A percentile compares a stretch with the other conserved stretches of the same genome.
These are phyloP conservation scores for Xylariaceae sp. DNA, from an alignment of 2,329 filamentous ascomycete species.

Conservation along the genomic window DNA sequence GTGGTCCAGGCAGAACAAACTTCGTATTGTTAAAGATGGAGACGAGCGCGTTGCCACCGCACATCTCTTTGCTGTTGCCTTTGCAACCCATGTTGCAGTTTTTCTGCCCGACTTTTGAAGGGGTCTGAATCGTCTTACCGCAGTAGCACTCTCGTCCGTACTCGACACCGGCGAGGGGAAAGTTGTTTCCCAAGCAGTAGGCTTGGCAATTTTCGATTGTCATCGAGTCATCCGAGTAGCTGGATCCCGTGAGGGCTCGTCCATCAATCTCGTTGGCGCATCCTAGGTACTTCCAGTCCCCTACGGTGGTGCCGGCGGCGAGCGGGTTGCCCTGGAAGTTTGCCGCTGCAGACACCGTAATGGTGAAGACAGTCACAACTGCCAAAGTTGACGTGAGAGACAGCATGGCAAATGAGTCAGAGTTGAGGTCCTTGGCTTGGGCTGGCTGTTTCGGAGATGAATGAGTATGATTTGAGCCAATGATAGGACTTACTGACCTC, in stretches of 20 bases:
- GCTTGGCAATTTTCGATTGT: constrained; percentile 17
- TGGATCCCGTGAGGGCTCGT: constrained; percentile 13
- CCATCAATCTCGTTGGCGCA: constrained; percentile 17
- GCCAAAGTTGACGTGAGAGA: constrained; percentile 1
- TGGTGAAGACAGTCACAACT: background rate
- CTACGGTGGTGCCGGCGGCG: constrained; percentile 3
- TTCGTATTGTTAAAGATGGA: constrained; percentile 10
- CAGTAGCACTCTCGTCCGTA: constrained; percentile 20
- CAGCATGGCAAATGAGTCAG: background rate
- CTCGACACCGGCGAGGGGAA: constrained; percentile 14
- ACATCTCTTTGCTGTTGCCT: constrained; percentile 8
- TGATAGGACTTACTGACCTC: constrained; percentile 5
- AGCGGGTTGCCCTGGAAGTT: constrained; percentile 8
- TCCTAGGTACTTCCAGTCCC: constrained; percentile 14
- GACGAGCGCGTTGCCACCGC: constrained; percentile 7
- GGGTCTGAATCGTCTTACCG: constrained; percentile 6
- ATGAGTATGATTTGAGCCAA: background rate
- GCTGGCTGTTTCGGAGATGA: background rate
- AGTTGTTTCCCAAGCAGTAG: constrained; percentile 18
- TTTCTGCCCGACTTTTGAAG: background rate
- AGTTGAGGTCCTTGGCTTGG: constrained; percentile 1
- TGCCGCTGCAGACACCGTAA: background rate
- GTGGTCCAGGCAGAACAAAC: constrained; percentile 2
- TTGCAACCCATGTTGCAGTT: constrained; percentile 12
- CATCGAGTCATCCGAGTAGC: constrained; percentile 15